Conservation (phyloP, 148 eudicot genomes). For the Hydrangea macrophylla region DNA sequence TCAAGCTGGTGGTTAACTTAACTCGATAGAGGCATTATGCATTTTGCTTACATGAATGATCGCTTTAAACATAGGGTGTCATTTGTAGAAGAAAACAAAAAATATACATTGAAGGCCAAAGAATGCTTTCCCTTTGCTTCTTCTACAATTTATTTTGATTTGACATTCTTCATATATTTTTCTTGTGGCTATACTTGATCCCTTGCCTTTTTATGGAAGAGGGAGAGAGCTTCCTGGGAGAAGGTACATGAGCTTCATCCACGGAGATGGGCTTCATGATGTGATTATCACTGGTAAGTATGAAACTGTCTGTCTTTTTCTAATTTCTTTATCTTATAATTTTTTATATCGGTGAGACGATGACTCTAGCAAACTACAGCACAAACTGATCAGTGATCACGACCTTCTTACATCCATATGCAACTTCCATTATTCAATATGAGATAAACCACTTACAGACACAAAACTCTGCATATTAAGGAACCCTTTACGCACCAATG, state of each 20-base stretch:
- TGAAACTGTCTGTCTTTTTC: neutral
- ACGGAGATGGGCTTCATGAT: constrained; percentile 82
- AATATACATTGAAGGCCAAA: neutral
- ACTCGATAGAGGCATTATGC: neutral
- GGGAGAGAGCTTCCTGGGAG: constrained; percentile 90
- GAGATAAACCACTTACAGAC: neutral
- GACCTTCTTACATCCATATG: neutral
- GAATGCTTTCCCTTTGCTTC: constrained; percentile 7
- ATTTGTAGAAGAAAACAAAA: neutral
- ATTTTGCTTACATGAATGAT: neutral
- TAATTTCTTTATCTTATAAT: neutral
- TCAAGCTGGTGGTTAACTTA: neutral
- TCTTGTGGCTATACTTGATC: constrained; percentile 63
- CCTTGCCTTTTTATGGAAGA: constrained; percentile 95
- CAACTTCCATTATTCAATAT: neutral
- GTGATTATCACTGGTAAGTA: constrained; percentile 84
- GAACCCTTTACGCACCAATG: neutral
- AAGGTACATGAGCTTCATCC: constrained; percentile 85
- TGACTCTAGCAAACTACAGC: neutral
- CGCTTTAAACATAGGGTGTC: neutral
- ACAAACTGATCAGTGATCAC: too few relatives aligned
- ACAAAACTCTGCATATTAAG: neutral
- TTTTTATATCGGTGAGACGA: constrained; percentile 1
- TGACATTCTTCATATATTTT: too few relatives aligned
- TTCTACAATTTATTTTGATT: neutral